A percentile compares a stretch with the other conserved stretches of the same genome.
These are phyloP conservation scores for Coemansia sp. DNA, from an alignment of 192 early-diverging fungal genomes.

Conservation along the genomic window DNA sequence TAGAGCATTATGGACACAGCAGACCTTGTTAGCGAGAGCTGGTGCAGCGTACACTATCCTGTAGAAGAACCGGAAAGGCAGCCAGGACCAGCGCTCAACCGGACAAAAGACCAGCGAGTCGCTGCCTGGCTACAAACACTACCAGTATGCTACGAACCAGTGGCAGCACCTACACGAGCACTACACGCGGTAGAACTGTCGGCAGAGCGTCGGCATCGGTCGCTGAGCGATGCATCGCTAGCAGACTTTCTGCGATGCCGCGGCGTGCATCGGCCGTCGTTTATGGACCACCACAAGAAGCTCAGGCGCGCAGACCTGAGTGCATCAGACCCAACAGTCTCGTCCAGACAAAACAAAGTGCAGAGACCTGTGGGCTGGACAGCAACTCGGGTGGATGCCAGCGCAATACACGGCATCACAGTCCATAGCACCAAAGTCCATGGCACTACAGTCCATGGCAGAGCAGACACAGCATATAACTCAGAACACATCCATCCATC, in stretches of 20 bases:
- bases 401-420: not conserved
- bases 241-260: constrained; percentile 35
- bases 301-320: not conserved
- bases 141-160: not conserved
- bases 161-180: not conserved
- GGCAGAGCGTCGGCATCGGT: not conserved
- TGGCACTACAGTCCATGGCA: too few species aligned
- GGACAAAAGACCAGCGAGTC: not conserved
- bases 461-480: not conserved
- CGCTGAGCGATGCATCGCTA: constrained; percentile 33
- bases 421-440: not conserved
- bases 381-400: not conserved
- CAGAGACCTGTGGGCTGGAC: constrained; percentile 3
- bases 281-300: constrained; percentile 17
- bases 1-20: not conserved
- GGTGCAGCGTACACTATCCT: constrained; percentile 29
- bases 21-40: constrained; percentile 23
- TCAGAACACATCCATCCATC: not conserved
- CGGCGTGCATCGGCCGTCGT: constrained; percentile 32
- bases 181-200: not conserved
- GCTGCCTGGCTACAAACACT: constrained; percentile 1
- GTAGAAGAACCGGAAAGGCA: not conserved
- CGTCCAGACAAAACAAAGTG: not conserved
- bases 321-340: not conserved
- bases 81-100: not conserved